These are phyloP conservation scores for Cystobasidium slooffiae DNA, from an alignment of 1,284 basidiomycete genomes.

Conservation along the genomic window DNA sequence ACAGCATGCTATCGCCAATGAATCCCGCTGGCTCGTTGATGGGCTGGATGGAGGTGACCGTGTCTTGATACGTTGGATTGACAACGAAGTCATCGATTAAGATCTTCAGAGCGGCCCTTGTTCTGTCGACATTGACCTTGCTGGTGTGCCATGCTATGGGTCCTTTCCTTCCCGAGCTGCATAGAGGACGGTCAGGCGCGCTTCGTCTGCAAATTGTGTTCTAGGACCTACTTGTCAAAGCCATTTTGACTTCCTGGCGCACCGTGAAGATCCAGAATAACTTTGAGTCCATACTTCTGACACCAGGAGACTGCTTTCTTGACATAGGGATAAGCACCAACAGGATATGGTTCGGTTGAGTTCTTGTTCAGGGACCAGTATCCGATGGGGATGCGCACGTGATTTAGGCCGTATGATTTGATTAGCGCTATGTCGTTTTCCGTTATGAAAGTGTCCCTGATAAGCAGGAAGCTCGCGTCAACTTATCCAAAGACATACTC, in stretches of 20 bases:
- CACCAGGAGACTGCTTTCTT: conserved; percentile 85
- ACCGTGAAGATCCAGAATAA: conserved; percentile 70
- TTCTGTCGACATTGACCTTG: conserved; percentile 67
- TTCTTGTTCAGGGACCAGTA: conserved; percentile 83
- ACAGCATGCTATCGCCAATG: not conserved
- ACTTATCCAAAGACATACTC: not conserved
- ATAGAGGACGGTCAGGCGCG: not conserved
- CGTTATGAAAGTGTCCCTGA: conserved; percentile 71
- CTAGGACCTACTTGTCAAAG: conserved; percentile 66
- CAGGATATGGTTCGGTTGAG: conserved; percentile 14
- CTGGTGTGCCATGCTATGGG: conserved; percentile 74
- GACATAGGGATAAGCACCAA: conserved; percentile 53
- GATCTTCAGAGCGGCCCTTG: conserved; percentile 55
- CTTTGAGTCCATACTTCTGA: conserved; percentile 71
- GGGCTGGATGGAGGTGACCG: conserved; percentile 64
- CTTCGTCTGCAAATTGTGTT: not conserved
- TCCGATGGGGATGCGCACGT: conserved; percentile 84
- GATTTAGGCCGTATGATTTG: conserved; percentile 75
- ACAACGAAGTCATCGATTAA: conserved; percentile 27
- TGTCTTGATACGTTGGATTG: conserved; percentile 62
- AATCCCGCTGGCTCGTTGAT: conserved; percentile 22
- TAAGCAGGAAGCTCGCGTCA: not conserved
- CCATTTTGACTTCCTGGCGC: conserved; percentile 59
- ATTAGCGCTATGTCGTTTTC: conserved; percentile 74
- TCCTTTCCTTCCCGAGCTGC: conserved; percentile 68